Evolutionary conservation across 495 filamentous ascomycete species (phyloP), one percentile per base, ranked within the genome.

Genomic region (Zalerion maritima): DNA sequence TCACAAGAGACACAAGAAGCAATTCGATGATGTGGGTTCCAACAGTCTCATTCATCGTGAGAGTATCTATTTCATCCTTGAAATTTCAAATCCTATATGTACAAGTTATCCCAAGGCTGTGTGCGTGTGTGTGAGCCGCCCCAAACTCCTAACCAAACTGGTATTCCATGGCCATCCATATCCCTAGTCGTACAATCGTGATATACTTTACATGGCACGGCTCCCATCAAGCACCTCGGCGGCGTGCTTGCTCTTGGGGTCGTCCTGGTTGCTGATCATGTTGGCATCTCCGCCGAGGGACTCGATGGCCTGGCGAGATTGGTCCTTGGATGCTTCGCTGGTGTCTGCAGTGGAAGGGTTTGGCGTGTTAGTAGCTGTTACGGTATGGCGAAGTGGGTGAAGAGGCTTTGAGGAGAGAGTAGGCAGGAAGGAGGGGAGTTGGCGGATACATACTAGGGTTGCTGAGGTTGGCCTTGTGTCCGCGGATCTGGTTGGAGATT

Each of bases 221-320:
- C 34, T 52, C 1, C 50, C 50, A 21, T 54, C 51, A 27, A 57
- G 29, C n/a, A 45, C 35, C 21, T 51, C 38, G 1, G 50, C 52
- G 3, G 50, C 50, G 18, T 29, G 31, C 35, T 47, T 50, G 28
- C 45, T 46, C 17, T 40, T 33, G 21, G 47, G 47, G 8, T 49
- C 37, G 11, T 44, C 35, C 32, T 46, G 24, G 13, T 33, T 25
- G 12, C 39, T 43, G 21, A 50, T 44, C 11, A 47, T 38, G 2
- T 42, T 50, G 17, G 35, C 43, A 18, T 51, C 34, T 0, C 46
- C 42, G 12, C 45, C 49, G 15, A 49, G 34, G 2, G 34, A 11
- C 7, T 45, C 31, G 23, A 51, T 36, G 2, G 38, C 26, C 26
- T 40, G 10, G 14, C 37, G 34, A 21, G 45, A 46, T 19, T 40